These are phyloP conservation scores for Malus sylvestris DNA, from an alignment of 306 rosid genomes.

Conservation along the genomic window DNA sequence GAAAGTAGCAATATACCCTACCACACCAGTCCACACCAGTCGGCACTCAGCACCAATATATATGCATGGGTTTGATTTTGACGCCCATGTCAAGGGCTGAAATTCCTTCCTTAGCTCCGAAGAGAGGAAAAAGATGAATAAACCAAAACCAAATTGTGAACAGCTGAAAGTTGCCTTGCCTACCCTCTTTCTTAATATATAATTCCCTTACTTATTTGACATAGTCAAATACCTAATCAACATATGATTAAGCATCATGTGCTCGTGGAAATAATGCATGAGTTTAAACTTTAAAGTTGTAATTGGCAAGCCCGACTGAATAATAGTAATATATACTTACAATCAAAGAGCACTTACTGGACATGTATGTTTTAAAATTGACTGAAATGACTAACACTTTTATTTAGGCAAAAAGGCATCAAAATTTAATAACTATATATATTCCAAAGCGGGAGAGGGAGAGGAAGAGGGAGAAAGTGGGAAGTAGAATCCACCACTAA, in stretches of 20 bases:
- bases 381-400: neutral
- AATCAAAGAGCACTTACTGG: neutral
- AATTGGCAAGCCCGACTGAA: neutral
- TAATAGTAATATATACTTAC: neutral
- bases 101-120: conserved; percentile 41
- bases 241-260: neutral
- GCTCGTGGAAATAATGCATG: neutral
- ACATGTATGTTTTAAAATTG: neutral
- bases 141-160: neutral
- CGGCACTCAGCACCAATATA: neutral
- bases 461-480: neutral
- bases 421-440: neutral
- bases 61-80: conserved; percentile 3
- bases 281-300: neutral
- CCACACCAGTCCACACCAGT: neutral
- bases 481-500: neutral
- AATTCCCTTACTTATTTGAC: neutral
- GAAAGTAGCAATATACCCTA: conserved; percentile 2
- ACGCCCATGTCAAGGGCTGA: neutral
- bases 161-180: neutral
- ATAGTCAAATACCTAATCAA: neutral
- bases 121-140: conserved; percentile 1
- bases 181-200: neutral
- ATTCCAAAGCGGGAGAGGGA: neutral
- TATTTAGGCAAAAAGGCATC: neutral